Evolutionary conservation across 164 flowering plant species (phyloP).

Genomic region (Tetracentron sinense): DNA sequence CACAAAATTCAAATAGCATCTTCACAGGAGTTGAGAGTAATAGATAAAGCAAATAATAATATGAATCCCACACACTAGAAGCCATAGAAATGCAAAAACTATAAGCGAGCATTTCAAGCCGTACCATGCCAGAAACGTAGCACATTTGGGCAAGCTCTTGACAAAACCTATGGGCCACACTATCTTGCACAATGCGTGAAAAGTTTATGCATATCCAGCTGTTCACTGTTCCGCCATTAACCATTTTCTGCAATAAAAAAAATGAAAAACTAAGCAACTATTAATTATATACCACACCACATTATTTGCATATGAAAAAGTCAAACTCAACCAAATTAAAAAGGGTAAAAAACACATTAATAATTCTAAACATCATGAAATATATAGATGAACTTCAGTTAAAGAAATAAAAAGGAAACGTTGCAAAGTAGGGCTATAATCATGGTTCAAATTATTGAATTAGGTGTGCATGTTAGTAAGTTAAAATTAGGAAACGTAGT

Average conservation of each 20-base stretch:
- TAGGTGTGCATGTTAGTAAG: no score
- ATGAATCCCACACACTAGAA: not conserved
- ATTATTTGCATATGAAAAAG: not conserved
- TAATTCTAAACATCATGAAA: no score
- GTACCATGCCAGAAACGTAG: conserved; percentile 84
- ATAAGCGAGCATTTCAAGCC: not conserved
- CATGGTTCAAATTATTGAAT: no score
- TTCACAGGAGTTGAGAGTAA: not conserved
- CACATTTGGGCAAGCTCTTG: conserved; percentile 88
- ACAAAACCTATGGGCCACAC: conserved; percentile 68
- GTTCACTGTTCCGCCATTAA: conserved; percentile 85
- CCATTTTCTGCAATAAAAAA: conserved; percentile 56
- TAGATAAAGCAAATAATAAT: not conserved
- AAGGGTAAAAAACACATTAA: no score
- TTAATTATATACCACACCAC: not conserved
- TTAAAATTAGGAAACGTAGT: no score
- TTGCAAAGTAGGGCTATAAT: no score
- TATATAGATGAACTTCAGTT: no score
- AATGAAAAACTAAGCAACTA: not conserved
- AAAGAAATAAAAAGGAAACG: no score
- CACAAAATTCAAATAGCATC: conserved; percentile 3
- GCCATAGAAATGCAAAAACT: not conserved
- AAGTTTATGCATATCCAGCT: conserved; percentile 88
- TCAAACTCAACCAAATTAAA: not conserved
- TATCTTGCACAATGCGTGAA: conserved; percentile 72